These are phyloP conservation scores for Bassia scoparia DNA, from an alignment of 148 eudicot species.

Conservation along the genomic window DNA sequence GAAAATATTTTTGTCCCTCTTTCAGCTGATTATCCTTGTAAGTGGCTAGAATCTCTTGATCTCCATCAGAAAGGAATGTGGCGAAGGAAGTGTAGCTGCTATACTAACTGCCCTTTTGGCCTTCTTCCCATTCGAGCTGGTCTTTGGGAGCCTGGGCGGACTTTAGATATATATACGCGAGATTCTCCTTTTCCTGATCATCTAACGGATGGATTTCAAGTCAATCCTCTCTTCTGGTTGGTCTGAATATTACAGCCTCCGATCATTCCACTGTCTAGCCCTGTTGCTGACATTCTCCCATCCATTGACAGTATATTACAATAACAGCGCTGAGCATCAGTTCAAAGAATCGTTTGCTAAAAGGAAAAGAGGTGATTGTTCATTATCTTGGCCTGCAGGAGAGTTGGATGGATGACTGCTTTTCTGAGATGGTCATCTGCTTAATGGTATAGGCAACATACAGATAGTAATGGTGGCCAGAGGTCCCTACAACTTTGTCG, in stretches of 20 bases:
- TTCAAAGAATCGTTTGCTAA: slow-evolving; percentile 38
- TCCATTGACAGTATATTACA: slow-evolving; percentile 46
- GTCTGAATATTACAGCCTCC: slow-evolving; percentile 50
- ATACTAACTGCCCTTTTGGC: slow-evolving; percentile 44
- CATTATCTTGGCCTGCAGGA: slow-evolving; percentile 51
- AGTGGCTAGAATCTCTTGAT: slow-evolving; percentile 46
- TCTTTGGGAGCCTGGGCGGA: slow-evolving; percentile 46
- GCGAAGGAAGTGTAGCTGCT: slow-evolving; percentile 53
- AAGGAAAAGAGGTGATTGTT: slow-evolving; percentile 50
- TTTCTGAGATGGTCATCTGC: slow-evolving; percentile 48
- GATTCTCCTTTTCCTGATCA: slow-evolving; percentile 34
- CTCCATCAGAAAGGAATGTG: slow-evolving; percentile 58
- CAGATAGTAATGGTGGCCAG: slow-evolving; percentile 51
- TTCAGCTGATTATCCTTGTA: slow-evolving; percentile 38
- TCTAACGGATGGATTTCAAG: slow-evolving; percentile 34
- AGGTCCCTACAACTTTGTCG: slow-evolving; percentile 38
- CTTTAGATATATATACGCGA: slow-evolving; percentile 45
- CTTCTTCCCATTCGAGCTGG: slow-evolving; percentile 39
- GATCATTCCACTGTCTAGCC: slow-evolving; percentile 50
- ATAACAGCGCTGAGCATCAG: slow-evolving; percentile 37
- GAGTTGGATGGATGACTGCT: slow-evolving; percentile 58
- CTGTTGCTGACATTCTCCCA: slow-evolving; percentile 52
- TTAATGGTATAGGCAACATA: slow-evolving; percentile 40
- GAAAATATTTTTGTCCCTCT: slow-evolving; percentile 43
- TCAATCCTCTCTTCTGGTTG: slow-evolving; percentile 45